These are phyloP conservation scores for Curvularia hawaiiensis DNA, from an alignment of 2,329 filamentous ascomycete genomes.

Conservation along the genomic window DNA sequence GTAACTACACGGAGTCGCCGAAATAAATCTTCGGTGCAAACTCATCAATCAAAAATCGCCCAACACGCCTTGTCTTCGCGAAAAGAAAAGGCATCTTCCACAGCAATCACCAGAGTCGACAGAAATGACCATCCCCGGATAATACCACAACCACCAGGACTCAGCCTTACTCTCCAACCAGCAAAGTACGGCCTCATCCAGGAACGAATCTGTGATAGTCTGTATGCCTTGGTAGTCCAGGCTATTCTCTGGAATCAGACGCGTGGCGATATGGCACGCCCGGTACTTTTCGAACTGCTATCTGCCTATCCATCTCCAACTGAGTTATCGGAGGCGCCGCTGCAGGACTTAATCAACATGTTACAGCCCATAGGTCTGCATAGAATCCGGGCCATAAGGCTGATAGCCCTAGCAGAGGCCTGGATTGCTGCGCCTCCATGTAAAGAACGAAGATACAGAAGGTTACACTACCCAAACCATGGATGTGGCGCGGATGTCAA, in stretches of 20 bases:
- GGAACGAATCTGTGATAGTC: constrained; percentile 74
- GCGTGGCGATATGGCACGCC: constrained; percentile 73
- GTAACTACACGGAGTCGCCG: constrained; percentile 6
- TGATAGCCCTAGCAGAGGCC: constrained; percentile 71
- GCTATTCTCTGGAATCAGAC: constrained; percentile 87
- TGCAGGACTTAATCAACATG: constrained; percentile 23
- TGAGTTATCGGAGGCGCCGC: constrained; percentile 57
- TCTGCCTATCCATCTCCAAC: constrained; percentile 69
- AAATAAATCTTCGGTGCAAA: background rate
- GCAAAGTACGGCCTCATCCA: constrained; percentile 78
- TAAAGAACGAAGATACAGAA: constrained; percentile 62
- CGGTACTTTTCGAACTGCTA: constrained; percentile 73
- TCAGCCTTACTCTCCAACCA: constrained; percentile 31
- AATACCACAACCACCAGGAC: constrained; percentile 23
- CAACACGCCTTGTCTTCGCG: constrained; percentile 1
- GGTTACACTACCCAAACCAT: constrained; percentile 50
- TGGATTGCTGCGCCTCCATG: constrained; percentile 71
- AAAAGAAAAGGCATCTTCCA: constrained; percentile 2
- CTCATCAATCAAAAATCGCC: background rate
- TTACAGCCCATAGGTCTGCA: constrained; percentile 39
- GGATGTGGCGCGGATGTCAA: constrained; percentile 49
- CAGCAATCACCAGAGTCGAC: constrained; percentile 8
- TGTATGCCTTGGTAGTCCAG: constrained; percentile 81
- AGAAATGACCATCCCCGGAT: constrained; percentile 19
- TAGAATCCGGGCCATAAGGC: constrained; percentile 62